A percentile compares a stretch with the other conserved stretches of the same genome.
phyloP scores from a whole-genome alignment of 768 basidiomycete species.

The Nidula microcarpa region DNA sequence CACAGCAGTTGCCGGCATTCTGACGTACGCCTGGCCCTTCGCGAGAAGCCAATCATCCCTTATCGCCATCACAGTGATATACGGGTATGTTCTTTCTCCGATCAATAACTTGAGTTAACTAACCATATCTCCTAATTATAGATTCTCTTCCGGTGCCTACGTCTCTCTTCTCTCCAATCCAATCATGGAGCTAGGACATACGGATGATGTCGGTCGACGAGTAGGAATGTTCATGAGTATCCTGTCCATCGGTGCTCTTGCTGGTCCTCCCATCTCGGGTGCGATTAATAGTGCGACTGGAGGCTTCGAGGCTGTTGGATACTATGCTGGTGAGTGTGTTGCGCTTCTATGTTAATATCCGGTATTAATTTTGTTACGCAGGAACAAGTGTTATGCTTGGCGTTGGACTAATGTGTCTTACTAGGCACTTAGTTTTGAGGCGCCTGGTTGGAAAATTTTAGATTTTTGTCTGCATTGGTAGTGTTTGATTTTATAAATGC shows the following conservation, averaged over 20 bases:
- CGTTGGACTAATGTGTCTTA: slow-evolving; percentile 17
- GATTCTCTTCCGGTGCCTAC: slow-evolving; percentile 61
- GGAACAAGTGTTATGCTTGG: slow-evolving; percentile 20
- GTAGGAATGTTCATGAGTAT: slow-evolving; percentile 64
- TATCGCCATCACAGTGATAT: slow-evolving; percentile 53
- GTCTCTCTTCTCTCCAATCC: slow-evolving; percentile 55
- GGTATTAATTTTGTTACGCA: slow-evolving; percentile 3
- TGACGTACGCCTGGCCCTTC: slow-evolving; percentile 75
- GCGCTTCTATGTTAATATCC: background rate
- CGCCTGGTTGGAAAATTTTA: slow-evolving; percentile 19
- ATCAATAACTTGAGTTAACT: slow-evolving; percentile 13
- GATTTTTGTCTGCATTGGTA: background rate
- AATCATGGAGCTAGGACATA: slow-evolving; percentile 56
- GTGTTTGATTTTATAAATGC: no score
- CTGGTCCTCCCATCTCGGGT: slow-evolving; percentile 73
- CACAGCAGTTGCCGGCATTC: slow-evolving; percentile 47
- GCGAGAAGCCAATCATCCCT: slow-evolving; percentile 37
- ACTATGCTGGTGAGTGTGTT: slow-evolving; percentile 43
- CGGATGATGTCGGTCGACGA: slow-evolving; percentile 60
- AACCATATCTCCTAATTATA: slow-evolving; percentile 12
- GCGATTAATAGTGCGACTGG: slow-evolving; percentile 54
- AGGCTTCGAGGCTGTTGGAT: slow-evolving; percentile 50
- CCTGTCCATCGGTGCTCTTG: slow-evolving; percentile 57
- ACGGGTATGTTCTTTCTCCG: slow-evolving; percentile 45
- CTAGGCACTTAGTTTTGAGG: slow-evolving; percentile 17